These are phyloP conservation scores for Trichosporon coremiiforme DNA, from an alignment of 1,284 basidiomycete genomes.

Conservation along the genomic window DNA sequence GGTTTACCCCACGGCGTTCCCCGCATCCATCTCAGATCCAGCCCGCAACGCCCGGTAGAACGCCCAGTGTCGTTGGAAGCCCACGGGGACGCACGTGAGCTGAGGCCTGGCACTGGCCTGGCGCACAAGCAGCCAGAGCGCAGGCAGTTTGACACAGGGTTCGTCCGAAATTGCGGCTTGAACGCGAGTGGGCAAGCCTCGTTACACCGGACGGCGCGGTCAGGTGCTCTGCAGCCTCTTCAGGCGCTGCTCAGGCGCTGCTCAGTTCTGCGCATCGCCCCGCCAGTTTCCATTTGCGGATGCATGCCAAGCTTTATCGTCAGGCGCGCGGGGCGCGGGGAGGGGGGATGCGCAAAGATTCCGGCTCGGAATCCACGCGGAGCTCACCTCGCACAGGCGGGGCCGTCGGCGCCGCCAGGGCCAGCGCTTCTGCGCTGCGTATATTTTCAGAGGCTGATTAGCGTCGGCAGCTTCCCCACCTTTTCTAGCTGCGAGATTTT, in stretches of 20 bases:
- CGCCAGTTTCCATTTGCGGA: background rate
- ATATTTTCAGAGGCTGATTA: background rate
- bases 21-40: background rate
- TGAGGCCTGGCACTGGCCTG: background rate
- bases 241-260: too few species aligned
- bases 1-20: slow-evolving; percentile 2
- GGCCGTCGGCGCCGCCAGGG: background rate
- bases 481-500: background rate
- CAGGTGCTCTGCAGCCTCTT: too few species aligned
- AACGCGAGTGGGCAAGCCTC: background rate
- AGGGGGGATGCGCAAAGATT: background rate
- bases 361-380: background rate
- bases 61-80: background rate
- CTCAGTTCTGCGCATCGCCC: too few species aligned
- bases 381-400: background rate
- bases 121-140: too few species aligned
- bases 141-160: too few species aligned
- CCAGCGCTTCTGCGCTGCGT: background rate
- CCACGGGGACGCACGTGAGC: background rate
- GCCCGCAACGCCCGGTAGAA: too few species aligned
- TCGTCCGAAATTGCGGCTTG: background rate
- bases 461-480: background rate
- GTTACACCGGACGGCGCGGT: background rate
- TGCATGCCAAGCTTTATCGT: too few species aligned
- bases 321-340: too few species aligned